phyloP scores from a whole-genome alignment of 192 early-diverging fungal genomes.

The Gaertneriomyces sp. region DNA sequence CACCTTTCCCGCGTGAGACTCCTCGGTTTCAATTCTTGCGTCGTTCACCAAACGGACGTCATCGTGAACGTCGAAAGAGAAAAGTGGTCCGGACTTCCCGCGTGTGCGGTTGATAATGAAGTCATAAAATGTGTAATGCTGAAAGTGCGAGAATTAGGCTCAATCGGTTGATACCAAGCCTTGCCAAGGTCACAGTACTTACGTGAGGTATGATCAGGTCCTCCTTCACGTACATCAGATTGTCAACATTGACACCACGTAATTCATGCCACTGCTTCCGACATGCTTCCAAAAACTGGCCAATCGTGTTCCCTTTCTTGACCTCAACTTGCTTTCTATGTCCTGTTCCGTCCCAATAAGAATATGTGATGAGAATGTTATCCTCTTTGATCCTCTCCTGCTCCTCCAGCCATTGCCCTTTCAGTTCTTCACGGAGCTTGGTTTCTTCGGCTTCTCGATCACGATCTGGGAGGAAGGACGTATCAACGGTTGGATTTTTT shows the following conservation, averaged over 20 bases:
- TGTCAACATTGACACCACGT: constrained; percentile 74
- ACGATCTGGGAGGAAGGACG: constrained; percentile 86
- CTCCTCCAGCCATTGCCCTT: constrained; percentile 75
- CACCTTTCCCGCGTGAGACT: constrained; percentile 94
- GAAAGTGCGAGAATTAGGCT: neutral
- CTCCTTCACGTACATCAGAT: constrained; percentile 89
- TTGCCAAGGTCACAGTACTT: constrained; percentile 12
- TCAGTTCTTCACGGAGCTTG: constrained; percentile 65
- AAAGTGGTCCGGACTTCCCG: constrained; percentile 94
- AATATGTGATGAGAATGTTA: constrained; percentile 80
- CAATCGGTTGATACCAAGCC: no score
- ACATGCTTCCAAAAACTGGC: constrained; percentile 79
- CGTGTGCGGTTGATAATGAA: constrained; percentile 92
- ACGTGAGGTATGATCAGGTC: constrained; percentile 94
- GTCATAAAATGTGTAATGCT: constrained; percentile 75
- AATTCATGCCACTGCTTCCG: constrained; percentile 79
- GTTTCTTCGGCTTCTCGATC: constrained; percentile 80
- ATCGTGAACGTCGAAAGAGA: constrained; percentile 91
- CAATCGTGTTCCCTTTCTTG: constrained; percentile 82
- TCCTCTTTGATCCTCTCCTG: constrained; percentile 86
- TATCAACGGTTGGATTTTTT: constrained; percentile 89
- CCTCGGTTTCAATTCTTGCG: constrained; percentile 81
- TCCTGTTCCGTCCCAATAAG: constrained; percentile 95
- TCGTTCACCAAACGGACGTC: constrained; percentile 84
- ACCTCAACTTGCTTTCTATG: constrained; percentile 80